A percentile compares a stretch with the other conserved stretches of the same genome.
phyloP scores from a whole-genome alignment of 2,329 filamentous ascomycete species.

The Colletotrichum spaethianum region DNA sequence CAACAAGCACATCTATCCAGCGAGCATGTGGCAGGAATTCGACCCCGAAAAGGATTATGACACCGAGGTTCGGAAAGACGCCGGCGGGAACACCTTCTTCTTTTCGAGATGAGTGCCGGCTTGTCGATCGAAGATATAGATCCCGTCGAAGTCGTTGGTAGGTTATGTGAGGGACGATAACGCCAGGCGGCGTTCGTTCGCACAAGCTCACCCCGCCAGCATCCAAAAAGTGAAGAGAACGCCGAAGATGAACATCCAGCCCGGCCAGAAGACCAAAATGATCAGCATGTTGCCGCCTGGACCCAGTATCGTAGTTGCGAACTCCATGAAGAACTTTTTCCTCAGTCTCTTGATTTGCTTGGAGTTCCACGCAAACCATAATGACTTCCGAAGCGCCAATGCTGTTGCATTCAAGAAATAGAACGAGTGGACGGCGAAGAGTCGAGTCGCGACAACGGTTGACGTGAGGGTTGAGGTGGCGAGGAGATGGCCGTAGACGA shows the following conservation, averaged over 20 bases:
- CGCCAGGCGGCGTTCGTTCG: neutral
- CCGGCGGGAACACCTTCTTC: slow-evolving; percentile 94
- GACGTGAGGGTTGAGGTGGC: slow-evolving; percentile 48
- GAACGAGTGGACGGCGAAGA: slow-evolving; percentile 49
- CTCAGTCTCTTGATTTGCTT: slow-evolving; percentile 53
- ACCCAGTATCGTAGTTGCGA: slow-evolving; percentile 66
- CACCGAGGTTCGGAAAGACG: slow-evolving; percentile 83
- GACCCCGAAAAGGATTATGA: slow-evolving; percentile 91
- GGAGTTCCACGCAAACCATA: slow-evolving; percentile 54
- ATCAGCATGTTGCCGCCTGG: slow-evolving; percentile 63
- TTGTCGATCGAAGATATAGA: neutral
- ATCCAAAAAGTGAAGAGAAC: slow-evolving; percentile 52
- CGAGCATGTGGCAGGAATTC: slow-evolving; percentile 95
- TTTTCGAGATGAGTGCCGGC: slow-evolving; percentile 66
- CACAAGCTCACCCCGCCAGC: slow-evolving; percentile 50
- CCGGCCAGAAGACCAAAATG: slow-evolving; percentile 70
- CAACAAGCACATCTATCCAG: slow-evolving; percentile 98
- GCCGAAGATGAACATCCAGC: slow-evolving; percentile 64
- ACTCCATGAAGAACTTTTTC: slow-evolving; percentile 66
- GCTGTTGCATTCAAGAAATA: slow-evolving; percentile 46
- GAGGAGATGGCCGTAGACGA: slow-evolving; percentile 50
- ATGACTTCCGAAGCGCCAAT: slow-evolving; percentile 32
- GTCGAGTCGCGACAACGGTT: slow-evolving; percentile 48
- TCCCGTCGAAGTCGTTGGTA: neutral
- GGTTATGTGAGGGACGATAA: neutral